Evolutionary conservation across 2,329 filamentous ascomycete genomes (phyloP).

Genomic region (Paracorniculantispora psalliotae): DNA sequence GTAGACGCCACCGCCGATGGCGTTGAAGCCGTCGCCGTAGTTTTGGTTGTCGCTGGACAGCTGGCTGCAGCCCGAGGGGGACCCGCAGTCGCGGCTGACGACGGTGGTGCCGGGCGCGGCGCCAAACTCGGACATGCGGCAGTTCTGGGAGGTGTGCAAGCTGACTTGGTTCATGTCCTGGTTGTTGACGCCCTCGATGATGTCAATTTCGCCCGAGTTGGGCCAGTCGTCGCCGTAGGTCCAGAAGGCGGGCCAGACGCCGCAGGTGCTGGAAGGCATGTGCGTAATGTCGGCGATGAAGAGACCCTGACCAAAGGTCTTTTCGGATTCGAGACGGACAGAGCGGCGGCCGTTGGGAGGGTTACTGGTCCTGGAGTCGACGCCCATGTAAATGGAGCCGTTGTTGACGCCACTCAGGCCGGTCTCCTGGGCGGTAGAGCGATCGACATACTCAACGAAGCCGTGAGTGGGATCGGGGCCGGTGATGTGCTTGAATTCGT

Average conservation of each 20-base stretch:
- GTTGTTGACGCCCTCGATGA: conserved; percentile 71
- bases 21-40: conserved; percentile 69
- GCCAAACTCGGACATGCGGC: conserved; percentile 45
- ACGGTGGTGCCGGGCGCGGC: conserved; percentile 44
- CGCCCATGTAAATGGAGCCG: conserved; percentile 61
- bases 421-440: conserved; percentile 49
- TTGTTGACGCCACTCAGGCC: conserved; percentile 54
- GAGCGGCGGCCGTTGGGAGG: conserved; percentile 59
- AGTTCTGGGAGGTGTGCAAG: conserved; percentile 61
- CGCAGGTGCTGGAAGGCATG: conserved; percentile 69
- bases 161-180: conserved; percentile 57
- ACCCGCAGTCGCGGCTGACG: conserved; percentile 52
- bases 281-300: conserved; percentile 69
- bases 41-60: conserved; percentile 44
- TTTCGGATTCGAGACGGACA: conserved; percentile 63
- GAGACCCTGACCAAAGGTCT: conserved; percentile 62
- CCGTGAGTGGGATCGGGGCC: conserved; percentile 66
- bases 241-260: conserved; percentile 73
- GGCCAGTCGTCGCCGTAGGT: conserved; percentile 68
- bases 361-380: conserved; percentile 56
- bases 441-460: conserved; percentile 64
- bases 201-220: conserved; percentile 67
- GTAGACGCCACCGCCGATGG: conserved; percentile 63
- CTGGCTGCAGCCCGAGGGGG: conserved; percentile 56
- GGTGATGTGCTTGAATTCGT: conserved; percentile 51